Conservation (phyloP, 148 eudicot genomes). For the Camellia japonica region DNA sequence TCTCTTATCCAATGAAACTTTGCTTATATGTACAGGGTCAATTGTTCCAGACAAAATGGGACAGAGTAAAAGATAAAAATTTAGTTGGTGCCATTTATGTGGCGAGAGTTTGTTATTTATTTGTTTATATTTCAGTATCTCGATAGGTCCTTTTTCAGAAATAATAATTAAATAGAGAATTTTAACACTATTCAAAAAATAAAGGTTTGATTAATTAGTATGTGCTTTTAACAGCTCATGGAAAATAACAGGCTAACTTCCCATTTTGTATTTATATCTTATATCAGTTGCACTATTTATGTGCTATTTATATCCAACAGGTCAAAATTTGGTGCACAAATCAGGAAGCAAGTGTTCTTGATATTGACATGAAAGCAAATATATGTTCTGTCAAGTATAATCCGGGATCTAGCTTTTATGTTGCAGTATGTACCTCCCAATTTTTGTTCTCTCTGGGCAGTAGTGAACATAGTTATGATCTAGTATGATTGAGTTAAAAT, state of each 20-base stretch:
- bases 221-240: not conserved
- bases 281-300: not conserved
- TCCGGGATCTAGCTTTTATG: constrained; percentile 81
- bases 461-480: not conserved
- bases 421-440: constrained; percentile 53
- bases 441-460: not conserved
- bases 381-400: constrained; percentile 91
- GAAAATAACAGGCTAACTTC: not conserved
- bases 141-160: not conserved
- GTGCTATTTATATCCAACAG: constrained; percentile 33
- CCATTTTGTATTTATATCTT: not conserved
- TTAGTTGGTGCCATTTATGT: not conserved
- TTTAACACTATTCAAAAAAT: not conserved
- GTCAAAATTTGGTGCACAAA: constrained; percentile 94
- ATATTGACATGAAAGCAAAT: constrained; percentile 79
- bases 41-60: not conserved
- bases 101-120: not conserved
- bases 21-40: not conserved
- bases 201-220: not conserved
- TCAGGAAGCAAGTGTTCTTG: constrained; percentile 84
- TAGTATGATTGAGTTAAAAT: not conserved
- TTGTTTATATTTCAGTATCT: not conserved
- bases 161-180: not conserved
- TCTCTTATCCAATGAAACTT: not conserved
- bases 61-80: not conserved